Percentiles rank a stretch among this genome's conserved stretches.
Evolutionary conservation across 225 moss, liverwort and hornwort species (phyloP).

Genomic region (Sphagnum tenellum): DNA sequence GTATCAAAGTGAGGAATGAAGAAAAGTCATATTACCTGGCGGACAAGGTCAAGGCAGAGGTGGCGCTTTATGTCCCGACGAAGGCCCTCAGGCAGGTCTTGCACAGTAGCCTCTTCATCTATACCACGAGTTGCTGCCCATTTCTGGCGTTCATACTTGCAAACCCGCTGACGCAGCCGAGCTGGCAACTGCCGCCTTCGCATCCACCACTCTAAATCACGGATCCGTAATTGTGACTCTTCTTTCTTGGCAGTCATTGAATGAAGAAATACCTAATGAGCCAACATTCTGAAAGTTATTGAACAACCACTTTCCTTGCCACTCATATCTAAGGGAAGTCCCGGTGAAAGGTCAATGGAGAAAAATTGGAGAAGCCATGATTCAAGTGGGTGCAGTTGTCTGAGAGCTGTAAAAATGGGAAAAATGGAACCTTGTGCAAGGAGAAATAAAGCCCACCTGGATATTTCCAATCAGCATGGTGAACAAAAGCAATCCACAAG

Average conservation of each 20-base stretch:
- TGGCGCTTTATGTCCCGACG: slow-evolving; percentile 75
- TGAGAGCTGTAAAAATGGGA: too few relatives aligned
- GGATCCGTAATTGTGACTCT: slow-evolving; percentile 56
- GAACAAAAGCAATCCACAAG: slow-evolving; percentile 61
- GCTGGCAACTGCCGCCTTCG: slow-evolving; percentile 48
- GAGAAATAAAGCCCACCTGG: slow-evolving; percentile 15
- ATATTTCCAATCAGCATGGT: slow-evolving; percentile 76
- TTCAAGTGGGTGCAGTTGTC: too few relatives aligned
- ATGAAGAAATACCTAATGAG: slow-evolving; percentile 50
- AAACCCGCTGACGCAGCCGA: slow-evolving; percentile 39
- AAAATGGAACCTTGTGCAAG: neutral
- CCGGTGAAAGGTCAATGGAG: too few relatives aligned
- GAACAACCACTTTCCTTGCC: too few relatives aligned
- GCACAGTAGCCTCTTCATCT: slow-evolving; percentile 53
- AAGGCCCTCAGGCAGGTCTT: slow-evolving; percentile 57
- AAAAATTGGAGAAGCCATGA: too few relatives aligned
- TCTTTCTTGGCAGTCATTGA: slow-evolving; percentile 67
- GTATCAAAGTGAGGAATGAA: too few relatives aligned
- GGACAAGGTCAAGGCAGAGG: slow-evolving; percentile 61
- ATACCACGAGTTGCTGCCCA: slow-evolving; percentile 72
- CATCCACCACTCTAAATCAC: slow-evolving; percentile 88
- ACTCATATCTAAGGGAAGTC: too few relatives aligned
- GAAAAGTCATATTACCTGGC: slow-evolving; percentile 19
- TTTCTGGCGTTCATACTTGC: slow-evolving; percentile 54
- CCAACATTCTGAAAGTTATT: too few relatives aligned